Evolutionary conservation across 768 basidiomycete species (phyloP).

Genomic region (Leccinum sublutescens): DNA sequence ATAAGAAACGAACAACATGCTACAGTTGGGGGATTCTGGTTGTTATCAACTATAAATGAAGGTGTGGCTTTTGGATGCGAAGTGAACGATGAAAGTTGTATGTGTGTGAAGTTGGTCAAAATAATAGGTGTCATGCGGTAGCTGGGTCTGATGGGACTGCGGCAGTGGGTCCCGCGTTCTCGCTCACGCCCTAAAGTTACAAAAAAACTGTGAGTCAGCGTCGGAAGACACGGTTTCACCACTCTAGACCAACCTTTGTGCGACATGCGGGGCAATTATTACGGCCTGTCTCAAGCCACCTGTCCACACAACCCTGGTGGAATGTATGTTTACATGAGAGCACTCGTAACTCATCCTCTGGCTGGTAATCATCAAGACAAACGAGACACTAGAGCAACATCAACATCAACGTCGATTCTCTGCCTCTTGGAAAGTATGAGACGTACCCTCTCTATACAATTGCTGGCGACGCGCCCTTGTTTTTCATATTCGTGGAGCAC

Average conservation of each 20-base stretch:
- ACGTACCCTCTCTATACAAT: constrained; percentile 77
- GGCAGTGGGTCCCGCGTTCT: constrained; percentile 15
- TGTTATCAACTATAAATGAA: constrained; percentile 11
- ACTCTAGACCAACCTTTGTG: constrained; percentile 50
- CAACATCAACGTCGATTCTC: background rate
- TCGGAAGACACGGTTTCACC: background rate
- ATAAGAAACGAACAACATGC: constrained; percentile 25
- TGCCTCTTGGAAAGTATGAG: background rate
- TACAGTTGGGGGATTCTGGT: constrained; percentile 18
- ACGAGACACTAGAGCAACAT: constrained; percentile 61
- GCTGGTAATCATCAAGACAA: constrained; percentile 82
- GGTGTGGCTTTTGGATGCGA: constrained; percentile 15
- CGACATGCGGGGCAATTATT: constrained; percentile 95
- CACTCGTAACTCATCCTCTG: constrained; percentile 76
- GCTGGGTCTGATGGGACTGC: constrained; percentile 1
- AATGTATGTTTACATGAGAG: constrained; percentile 87
- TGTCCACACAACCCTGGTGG: constrained; percentile 85
- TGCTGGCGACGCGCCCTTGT: constrained; percentile 65
- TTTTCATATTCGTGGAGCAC: constrained; percentile 52
- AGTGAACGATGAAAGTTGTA: constrained; percentile 2
- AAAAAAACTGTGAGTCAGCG: background rate
- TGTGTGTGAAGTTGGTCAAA: background rate
- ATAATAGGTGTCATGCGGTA: constrained; percentile 10
- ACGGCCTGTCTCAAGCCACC: constrained; percentile 79
- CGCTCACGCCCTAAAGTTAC: constrained; percentile 25